Conservation (phyloP, 306 rosid genomes). For the Castanea sativa region DNA sequence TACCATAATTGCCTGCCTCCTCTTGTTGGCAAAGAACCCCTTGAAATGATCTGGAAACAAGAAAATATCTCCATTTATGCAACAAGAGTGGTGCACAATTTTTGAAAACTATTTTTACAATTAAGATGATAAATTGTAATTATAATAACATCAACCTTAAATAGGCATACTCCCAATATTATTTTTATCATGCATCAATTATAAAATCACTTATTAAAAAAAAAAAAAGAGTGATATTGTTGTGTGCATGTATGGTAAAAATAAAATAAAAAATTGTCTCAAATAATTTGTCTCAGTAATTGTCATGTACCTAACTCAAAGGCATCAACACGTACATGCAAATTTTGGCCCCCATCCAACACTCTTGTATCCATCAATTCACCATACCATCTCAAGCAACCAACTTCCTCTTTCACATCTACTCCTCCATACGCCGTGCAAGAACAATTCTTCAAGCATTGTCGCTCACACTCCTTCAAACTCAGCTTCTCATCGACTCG, state of each 20-base stretch:
- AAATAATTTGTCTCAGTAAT: not conserved
- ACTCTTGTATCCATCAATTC: not conserved
- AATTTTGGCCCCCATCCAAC: constrained; percentile 3
- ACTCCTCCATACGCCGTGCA: not conserved
- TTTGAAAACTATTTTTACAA: no score
- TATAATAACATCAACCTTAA: no score
- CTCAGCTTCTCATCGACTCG: not conserved
- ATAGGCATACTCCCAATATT: no score
- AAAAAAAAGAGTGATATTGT: not conserved
- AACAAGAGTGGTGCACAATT: no score
- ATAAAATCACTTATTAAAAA: not conserved
- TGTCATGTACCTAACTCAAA: not conserved
- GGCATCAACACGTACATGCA: not conserved
- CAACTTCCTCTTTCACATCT: not conserved
- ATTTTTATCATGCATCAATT: not conserved
- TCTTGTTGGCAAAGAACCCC: not conserved
- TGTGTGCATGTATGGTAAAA: no score
- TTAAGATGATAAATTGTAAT: no score
- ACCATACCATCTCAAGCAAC: not conserved
- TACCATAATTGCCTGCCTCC: not conserved
- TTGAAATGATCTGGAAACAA: not conserved
- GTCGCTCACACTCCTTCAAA: not conserved
- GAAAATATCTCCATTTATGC: no score
- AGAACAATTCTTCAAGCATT: not conserved
- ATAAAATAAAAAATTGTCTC: no score